Base-by-base conservation (phyloP, 768 basidiomycete species). In the Xanthoconium stramineum region DNA sequence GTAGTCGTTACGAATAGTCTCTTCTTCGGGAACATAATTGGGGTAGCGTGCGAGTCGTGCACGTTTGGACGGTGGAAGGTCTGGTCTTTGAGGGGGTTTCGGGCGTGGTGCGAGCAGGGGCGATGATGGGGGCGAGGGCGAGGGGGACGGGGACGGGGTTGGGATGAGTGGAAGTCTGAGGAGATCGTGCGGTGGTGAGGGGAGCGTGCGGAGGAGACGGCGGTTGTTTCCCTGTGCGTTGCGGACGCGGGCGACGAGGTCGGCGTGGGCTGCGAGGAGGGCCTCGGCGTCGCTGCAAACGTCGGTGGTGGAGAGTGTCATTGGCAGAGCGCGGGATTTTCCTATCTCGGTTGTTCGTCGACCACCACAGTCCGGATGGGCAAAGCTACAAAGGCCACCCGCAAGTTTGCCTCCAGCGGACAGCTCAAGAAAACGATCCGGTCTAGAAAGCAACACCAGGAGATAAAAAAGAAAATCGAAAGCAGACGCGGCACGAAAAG, bases 1-100 rank as follows among this genome's bases (percentile, higher is more conserved):
- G 67, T 95, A 94, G 74, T 99, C 95, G 64, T 97, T 98, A 47
- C 97, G 81, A 43, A 99, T 90, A 0, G 94, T 98, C 70, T 99
- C 96, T 68, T 99, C 96, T 58, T 94, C 92, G 2, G 91, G 87
- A 15, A 94, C 80, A 61, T 96, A 95, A 66, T 95, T 94, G 35
- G 70, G 69, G 61, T 91, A 94, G 36, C 88, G 79, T 20, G 80
- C 78, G 7, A 82, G 74, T 5, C 90, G 81, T 0, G 89, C 88
- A 5, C 83, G 82, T 68, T 94, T 94, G 7, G 84, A 80, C n/a
- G 85, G 84, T 1, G 86, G 81, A 6, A 84, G 66, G 52, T 83
- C 82, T 70, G 71, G 63, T 48, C 81, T 69, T 47, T 80, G 80
- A 3, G 55, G 40, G 0, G 75, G 69, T 29, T 66, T 72, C 11